These are phyloP conservation scores for Citeromyces hawaiiensis DNA, from an alignment of 1,139 yeast species.

Conservation along the genomic window DNA sequence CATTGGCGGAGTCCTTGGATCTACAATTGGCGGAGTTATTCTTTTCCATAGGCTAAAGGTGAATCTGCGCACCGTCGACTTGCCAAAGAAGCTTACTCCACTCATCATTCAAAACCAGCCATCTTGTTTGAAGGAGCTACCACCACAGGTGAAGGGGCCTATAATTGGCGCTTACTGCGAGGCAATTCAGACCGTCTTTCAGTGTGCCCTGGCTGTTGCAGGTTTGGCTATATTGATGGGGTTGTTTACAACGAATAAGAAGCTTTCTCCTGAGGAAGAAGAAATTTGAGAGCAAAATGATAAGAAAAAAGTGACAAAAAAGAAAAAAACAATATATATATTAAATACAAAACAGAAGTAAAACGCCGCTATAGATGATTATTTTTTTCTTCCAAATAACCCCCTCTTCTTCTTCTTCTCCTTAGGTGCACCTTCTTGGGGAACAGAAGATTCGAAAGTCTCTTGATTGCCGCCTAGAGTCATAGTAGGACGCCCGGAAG, in stretches of 20 bases:
- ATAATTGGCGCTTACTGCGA: conserved; percentile 21
- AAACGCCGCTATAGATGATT: not conserved
- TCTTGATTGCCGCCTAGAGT: conserved; percentile 17
- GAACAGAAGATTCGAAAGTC: conserved; percentile 47
- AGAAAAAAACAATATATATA: no score
- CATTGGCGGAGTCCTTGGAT: conserved; percentile 34
- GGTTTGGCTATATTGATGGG: conserved; percentile 18
- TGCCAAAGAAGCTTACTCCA: conserved; percentile 3
- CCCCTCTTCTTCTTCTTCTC: conserved; percentile 60
- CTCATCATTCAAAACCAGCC: conserved; percentile 4
- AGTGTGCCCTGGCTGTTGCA: conserved; percentile 24
- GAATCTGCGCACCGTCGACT: conserved; percentile 1
- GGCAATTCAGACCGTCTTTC: conserved; percentile 27
- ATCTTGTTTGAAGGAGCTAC: conserved; percentile 11
- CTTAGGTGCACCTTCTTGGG: conserved; percentile 30
- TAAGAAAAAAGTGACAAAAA: no score
- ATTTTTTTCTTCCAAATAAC: conserved; percentile 60
- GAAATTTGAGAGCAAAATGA: no score
- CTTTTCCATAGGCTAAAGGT: conserved; percentile 18
- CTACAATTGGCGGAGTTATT: conserved; percentile 32
- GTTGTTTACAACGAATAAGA: conserved; percentile 23
- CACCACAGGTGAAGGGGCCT: conserved; percentile 16
- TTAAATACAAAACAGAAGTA: not conserved
- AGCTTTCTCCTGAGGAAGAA: conserved; percentile 19
- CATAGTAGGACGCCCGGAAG: conserved; percentile 4